Base-by-base conservation (phyloP, 164 flowering plant species). In the Piper betle region DNA sequence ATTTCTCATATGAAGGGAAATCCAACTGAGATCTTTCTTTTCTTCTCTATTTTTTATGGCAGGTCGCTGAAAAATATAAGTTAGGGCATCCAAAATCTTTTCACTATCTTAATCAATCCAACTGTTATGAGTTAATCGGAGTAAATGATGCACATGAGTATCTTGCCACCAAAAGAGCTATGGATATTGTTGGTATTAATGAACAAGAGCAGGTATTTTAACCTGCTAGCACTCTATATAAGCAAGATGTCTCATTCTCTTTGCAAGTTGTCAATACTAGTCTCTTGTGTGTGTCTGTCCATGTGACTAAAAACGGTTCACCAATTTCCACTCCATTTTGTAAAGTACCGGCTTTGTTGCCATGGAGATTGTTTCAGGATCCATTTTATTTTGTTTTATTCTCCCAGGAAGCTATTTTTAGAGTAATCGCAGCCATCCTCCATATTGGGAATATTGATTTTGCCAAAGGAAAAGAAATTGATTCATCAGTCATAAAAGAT, bases 91-190 rank as follows among this genome's bases (percentile, higher is more conserved):
- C 91, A 16, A 82, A 72, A 63, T 86, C 87, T n/a, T 89, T 85
- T 73, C 97, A 81, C 71, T 87, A 89, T 68, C 90, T 89, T 53
- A 89, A 89, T 68, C 97, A 87, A 74, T 89, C 97, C 56, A 81
- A 72, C 66, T 89, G 97, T 76, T 87, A 82, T 71, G 88, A 89
- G 66, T 74, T 87, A 52, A 80, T 69, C 70, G 91, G 83, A 55
- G 81, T 81, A 43, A 74, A 62, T 80, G 97, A 85, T 78, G 83
- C 86, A 2, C 76, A 80, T 40, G 82, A 82, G n/a, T 89, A 87
- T 68, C 82, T 87, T 57, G 75, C 86, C 61, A 86, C 88, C 37
- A 81, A 87, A 62, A 83, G 88, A 71, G 96, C 96, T 48, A 89
- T 89, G 97, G 85, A 82, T 69, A 72, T 89, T 62, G 85, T 89